Conservation (phyloP, 2,329 filamentous ascomycete genomes). For the Neofusicoccum ribis region DNA sequence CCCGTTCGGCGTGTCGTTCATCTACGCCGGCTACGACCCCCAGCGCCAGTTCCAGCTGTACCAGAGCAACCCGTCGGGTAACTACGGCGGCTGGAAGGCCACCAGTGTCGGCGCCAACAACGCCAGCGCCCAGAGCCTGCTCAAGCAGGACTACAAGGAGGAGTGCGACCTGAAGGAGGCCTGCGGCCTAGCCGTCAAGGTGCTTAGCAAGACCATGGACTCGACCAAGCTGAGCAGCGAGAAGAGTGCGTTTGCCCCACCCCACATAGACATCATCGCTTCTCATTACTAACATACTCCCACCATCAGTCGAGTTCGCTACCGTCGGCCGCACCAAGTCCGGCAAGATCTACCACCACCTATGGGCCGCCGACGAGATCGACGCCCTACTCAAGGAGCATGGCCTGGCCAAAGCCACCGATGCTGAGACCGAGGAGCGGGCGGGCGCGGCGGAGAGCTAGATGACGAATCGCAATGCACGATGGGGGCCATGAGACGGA, state of each 20-base stretch:
- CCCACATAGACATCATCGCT: not conserved
- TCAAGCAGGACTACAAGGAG: conserved; percentile 99
- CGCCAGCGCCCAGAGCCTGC: conserved; percentile 89
- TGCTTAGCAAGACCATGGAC: conserved; percentile 99
- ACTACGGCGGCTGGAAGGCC: conserved; percentile 99
- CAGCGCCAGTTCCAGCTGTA: conserved; percentile 98
- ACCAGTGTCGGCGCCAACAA: conserved; percentile 98
- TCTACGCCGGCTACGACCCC: conserved; percentile 97
- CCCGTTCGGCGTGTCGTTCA: conserved; percentile 98
- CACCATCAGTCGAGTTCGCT: conserved; percentile 81
- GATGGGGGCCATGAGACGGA: conserved; percentile 5
- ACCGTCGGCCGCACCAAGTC: conserved; percentile 94
- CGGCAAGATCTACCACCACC: conserved; percentile 95
- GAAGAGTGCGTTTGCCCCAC: conserved; percentile 73
- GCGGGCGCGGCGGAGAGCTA: conserved; percentile 23
- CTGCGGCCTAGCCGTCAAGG: conserved; percentile 96
- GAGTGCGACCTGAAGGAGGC: conserved; percentile 95
- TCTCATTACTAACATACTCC: not conserved
- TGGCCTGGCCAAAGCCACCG: conserved; percentile 72
- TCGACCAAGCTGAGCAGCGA: conserved; percentile 98
- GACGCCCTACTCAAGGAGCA: conserved; percentile 92
- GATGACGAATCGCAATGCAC: conserved; percentile 4
- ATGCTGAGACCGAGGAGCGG: conserved; percentile 30
- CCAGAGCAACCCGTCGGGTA: conserved; percentile 97
- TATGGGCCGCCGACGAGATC: conserved; percentile 97